Conservation (phyloP, 805 yeast genomes). For the Starmerella etchellsii region DNA sequence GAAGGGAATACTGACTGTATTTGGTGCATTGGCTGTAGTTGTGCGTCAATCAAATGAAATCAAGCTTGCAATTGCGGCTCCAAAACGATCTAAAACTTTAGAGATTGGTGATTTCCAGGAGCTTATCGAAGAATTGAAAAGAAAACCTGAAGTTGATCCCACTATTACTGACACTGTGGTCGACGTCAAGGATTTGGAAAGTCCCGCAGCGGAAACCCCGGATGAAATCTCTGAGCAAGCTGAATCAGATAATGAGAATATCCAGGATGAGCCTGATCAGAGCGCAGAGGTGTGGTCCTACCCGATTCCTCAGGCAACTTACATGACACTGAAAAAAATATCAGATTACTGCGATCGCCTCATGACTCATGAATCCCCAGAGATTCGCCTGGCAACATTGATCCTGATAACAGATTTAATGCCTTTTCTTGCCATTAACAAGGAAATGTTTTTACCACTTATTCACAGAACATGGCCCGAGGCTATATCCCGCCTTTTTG, state of each 20-base stretch:
- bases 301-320: conserved; percentile 49
- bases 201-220: conserved; percentile 19
- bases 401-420: conserved; percentile 34
- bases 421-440: conserved; percentile 43
- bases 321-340: conserved; percentile 46
- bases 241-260: conserved; percentile 26
- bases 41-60: background rate
- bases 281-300: conserved; percentile 45
- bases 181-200: conserved; percentile 15
- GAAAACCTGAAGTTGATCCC: conserved; percentile 21
- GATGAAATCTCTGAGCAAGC: conserved; percentile 22
- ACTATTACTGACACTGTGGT: conserved; percentile 21
- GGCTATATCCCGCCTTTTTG: conserved; percentile 24
- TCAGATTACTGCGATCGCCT: conserved; percentile 56
- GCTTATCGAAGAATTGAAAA: conserved; percentile 18
- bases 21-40: conserved; percentile 23
- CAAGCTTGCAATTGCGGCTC: background rate
- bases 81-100: background rate
- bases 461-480: conserved; percentile 45
- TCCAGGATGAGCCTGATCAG: conserved; percentile 26
- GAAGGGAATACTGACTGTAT: conserved; percentile 60
- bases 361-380: conserved; percentile 51
- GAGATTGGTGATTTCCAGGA: conserved; percentile 12
- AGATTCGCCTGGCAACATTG: conserved; percentile 45
- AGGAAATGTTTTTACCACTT: conserved; percentile 35